Conservation (phyloP, 495 filamentous ascomycete species). For the Thozetella sp. region DNA sequence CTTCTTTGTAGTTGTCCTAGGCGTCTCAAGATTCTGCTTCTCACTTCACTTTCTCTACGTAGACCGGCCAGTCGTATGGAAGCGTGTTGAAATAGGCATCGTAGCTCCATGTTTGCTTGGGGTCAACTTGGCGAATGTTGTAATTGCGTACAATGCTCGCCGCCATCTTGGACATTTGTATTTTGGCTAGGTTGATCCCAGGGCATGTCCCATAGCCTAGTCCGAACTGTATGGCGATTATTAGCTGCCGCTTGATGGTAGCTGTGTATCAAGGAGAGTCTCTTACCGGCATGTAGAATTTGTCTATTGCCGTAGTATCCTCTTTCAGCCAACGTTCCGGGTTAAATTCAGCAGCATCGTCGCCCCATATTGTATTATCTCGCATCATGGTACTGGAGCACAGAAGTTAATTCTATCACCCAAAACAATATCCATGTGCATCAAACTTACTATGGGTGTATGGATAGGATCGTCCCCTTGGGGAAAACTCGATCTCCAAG, state of each 20-base stretch:
- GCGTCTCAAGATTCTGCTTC: too few relatives aligned
- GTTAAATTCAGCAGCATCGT: slow-evolving; percentile 35
- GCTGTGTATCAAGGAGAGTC: not conserved
- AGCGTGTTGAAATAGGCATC: too few relatives aligned
- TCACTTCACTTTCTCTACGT: too few relatives aligned
- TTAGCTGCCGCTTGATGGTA: not conserved
- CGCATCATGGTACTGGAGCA: slow-evolving; percentile 39
- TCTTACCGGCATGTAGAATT: slow-evolving; percentile 22
- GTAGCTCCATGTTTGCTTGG: too few relatives aligned
- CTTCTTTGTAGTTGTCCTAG: too few relatives aligned
- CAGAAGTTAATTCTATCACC: too few relatives aligned
- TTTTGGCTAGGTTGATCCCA: not conserved
- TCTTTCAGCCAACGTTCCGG: slow-evolving; percentile 37
- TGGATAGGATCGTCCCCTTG: slow-evolving; percentile 35
- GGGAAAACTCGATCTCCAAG: slow-evolving; percentile 12
- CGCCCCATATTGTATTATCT: slow-evolving; percentile 33
- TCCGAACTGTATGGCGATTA: not conserved
- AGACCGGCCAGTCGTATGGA: too few relatives aligned
- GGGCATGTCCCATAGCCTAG: not conserved
- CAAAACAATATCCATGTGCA: too few relatives aligned
- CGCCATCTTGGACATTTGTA: slow-evolving; percentile 2
- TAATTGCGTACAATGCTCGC: not conserved
- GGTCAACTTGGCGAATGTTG: too few relatives aligned
- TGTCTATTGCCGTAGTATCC: slow-evolving; percentile 22
- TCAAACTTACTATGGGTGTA: too few relatives aligned